Evolutionary conservation across 345 rosid species (phyloP), one percentile per base, ranked within the genome.

Genomic region (Salix exigua): DNA sequence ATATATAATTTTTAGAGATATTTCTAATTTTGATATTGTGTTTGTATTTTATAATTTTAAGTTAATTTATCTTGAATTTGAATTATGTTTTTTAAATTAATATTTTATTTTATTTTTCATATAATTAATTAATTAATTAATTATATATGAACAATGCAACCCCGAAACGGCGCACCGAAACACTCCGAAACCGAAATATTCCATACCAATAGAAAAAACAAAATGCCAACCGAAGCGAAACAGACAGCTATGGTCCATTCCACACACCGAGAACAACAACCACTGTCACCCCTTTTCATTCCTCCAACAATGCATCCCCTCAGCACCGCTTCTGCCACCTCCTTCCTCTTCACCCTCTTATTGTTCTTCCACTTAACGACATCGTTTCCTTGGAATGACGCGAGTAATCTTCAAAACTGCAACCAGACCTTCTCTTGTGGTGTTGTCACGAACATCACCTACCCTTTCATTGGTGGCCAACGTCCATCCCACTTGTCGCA

Each of bases 381-480:
- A 5, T 51, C 72, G 4, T 38, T 40, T 51, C 1, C 68, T 14
- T 73, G 73, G 14, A 13, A 23, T 17, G 63, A 10, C 51, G 2
- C 1, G 9, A 2, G 5, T 19, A 25, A 58, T 60, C 55, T 78
- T 16, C 3, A 69, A 44, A 11, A 66, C 69, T 85, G 87, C 73
- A 58, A 30, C 68, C 53, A 65, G 0, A 73, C 70, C 79, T 78
- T 83, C 86, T 79, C 79, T 46, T 85, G 85, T 75, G 87, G 89
- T 23, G 38, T 31, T 48, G 44, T 86, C 61, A 66, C 21, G 0
- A 75, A 80, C 81, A 38, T 86, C 70, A 23, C 81, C 75, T 86
- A 82, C 84, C 89, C 89, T 62, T 86, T 88, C 87, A 76, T 85
- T 68, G 87, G 89, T 66, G 88, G 82, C 64, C 46, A 11, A 38